Evolutionary conservation across 495 filamentous ascomycete species (phyloP).

Genomic region (Penicillium alfredii): DNA sequence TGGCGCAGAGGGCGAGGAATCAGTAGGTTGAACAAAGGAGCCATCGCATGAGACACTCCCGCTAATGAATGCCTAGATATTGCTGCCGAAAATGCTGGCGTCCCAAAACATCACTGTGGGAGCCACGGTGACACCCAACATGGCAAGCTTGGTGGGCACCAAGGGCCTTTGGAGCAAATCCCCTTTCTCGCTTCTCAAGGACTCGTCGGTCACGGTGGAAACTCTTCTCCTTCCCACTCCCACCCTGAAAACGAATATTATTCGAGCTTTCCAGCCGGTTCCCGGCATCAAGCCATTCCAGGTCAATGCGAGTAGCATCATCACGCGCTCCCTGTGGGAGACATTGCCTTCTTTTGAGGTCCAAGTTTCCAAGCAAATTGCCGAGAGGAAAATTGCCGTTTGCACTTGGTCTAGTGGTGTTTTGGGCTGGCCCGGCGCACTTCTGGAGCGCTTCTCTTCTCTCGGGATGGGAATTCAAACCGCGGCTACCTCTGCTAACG

Average conservation of each 20-base stretch:
- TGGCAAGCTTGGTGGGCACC: constrained; percentile 20
- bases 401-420: constrained; percentile 35
- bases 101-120: constrained; percentile 28
- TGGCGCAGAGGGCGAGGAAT: constrained; percentile 17
- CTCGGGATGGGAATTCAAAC: constrained; percentile 21
- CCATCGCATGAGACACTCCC: too few relatives aligned
- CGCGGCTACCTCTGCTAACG: constrained; percentile 12
- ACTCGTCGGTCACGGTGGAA: constrained; percentile 21
- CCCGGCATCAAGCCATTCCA: constrained; percentile 32
- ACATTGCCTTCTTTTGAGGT: constrained; percentile 27
- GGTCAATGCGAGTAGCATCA: constrained; percentile 22
- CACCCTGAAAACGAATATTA: constrained; percentile 23
- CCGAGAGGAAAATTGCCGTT: constrained; percentile 26
- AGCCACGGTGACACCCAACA: constrained; percentile 23
- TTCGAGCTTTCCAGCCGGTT: constrained; percentile 26
- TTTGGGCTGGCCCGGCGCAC: constrained; percentile 28
- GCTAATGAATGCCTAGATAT: constrained; percentile 17
- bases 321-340: constrained; percentile 23
- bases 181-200: constrained; percentile 27
- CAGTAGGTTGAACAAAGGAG: background rate
- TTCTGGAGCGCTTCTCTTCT: constrained; percentile 19
- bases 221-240: constrained; percentile 28
- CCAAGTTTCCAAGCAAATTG: constrained; percentile 26
- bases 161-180: constrained; percentile 27
- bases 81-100: constrained; percentile 23